Conservation (phyloP, 129 eudicot genomes). For the Saposhnikovia divaricata region DNA sequence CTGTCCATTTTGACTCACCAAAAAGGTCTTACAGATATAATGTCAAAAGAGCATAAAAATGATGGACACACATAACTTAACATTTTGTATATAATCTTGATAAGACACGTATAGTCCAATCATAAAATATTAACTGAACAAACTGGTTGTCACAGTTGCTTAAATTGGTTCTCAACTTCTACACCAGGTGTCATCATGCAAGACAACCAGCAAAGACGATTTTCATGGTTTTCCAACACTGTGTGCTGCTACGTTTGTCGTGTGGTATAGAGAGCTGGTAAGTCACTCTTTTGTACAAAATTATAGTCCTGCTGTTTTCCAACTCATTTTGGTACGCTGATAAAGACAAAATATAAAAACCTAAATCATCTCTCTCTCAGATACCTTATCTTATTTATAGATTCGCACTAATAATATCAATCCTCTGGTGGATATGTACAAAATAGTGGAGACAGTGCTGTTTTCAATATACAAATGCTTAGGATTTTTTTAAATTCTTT, state of each 20-base stretch:
- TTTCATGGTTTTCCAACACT: slow-evolving; percentile 58
- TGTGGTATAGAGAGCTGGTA: slow-evolving; percentile 81
- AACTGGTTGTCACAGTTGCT: slow-evolving; percentile 1
- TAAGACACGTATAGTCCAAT: neutral
- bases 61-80: neutral
- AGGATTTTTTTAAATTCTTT: too few species aligned
- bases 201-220: slow-evolving; percentile 30
- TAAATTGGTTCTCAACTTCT: slow-evolving; percentile 5
- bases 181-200: slow-evolving; percentile 40
- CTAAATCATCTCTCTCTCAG: neutral
- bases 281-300: slow-evolving; percentile 13
- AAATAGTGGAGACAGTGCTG: neutral
- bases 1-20: slow-evolving; percentile 1
- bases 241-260: slow-evolving; percentile 56
- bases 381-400: neutral
- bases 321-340: neutral
- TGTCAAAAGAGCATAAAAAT: neutral
- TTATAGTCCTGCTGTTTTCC: neutral
- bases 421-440: neutral
- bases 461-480: neutral
- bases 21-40: neutral
- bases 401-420: neutral
- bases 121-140: neutral
- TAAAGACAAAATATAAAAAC: neutral
- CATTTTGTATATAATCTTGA: neutral